Conservation (phyloP, 1,284 basidiomycete genomes). For the Apiotrichum laibachii region DNA sequence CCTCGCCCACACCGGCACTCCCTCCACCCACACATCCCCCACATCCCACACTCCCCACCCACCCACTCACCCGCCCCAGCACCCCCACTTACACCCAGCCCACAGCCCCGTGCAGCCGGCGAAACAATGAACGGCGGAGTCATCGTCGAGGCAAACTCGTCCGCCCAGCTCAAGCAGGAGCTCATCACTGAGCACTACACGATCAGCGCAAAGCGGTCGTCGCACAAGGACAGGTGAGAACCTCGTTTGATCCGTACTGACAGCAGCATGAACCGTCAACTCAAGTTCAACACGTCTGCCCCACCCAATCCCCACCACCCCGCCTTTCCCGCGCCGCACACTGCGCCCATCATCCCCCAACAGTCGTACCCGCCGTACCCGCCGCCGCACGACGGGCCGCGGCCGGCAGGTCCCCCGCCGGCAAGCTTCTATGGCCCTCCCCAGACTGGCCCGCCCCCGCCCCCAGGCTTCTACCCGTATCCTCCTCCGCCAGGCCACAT, state of each 20-base stretch:
- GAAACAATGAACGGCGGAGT: constrained; percentile 26
- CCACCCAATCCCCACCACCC: constrained; percentile 2
- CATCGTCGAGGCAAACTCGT: constrained; percentile 20
- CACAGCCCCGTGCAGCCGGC: background rate
- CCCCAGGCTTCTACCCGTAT: constrained; percentile 4
- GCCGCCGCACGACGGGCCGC: background rate
- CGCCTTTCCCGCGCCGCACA: background rate
- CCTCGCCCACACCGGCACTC: no score
- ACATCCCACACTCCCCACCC: no score
- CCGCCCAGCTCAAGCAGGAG: constrained; percentile 24
- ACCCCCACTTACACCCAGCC: constrained; percentile 1
- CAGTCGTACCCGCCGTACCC: constrained; percentile 1
- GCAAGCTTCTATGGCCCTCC: constrained; percentile 5
- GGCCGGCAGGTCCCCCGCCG: background rate
- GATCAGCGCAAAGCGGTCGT: constrained; percentile 21
- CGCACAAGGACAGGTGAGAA: constrained; percentile 22
- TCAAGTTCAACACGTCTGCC: constrained; percentile 11
- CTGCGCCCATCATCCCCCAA: background rate
- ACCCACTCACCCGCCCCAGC: background rate
- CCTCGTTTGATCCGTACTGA: background rate
- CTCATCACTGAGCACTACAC: constrained; percentile 28
- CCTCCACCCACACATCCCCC: no score
- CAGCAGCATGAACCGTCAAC: constrained; percentile 18
- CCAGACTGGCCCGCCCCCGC: constrained; percentile 2
- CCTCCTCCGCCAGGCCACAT: constrained; percentile 2